These are phyloP conservation scores for Achaetomiella virescens DNA, from an alignment of 495 filamentous ascomycete genomes.

Conservation along the genomic window DNA sequence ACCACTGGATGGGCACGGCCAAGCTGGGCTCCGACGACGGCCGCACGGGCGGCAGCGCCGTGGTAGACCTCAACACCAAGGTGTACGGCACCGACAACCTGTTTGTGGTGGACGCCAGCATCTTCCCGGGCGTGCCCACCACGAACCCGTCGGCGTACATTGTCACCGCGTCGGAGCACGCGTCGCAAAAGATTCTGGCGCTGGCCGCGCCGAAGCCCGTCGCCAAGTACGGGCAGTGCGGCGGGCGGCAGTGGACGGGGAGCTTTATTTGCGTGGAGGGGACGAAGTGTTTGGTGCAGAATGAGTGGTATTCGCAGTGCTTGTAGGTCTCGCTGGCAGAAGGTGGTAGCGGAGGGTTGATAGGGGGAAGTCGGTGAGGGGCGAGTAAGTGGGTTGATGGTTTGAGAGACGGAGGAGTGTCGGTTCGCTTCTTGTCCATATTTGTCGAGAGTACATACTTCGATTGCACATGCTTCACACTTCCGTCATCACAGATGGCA, in stretches of 20 bases:
- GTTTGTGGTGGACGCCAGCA: slow-evolving; percentile 56
- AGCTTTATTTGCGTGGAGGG: slow-evolving; percentile 18
- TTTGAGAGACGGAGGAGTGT: background rate
- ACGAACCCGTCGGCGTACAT: slow-evolving; percentile 58
- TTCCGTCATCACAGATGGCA: too few relatives aligned
- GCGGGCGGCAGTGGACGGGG: slow-evolving; percentile 31
- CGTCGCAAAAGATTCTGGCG: slow-evolving; percentile 43
- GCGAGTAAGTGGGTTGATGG: too few relatives aligned
- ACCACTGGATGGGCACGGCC: slow-evolving; percentile 61
- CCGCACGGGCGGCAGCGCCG: slow-evolving; percentile 53
- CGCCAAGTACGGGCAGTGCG: slow-evolving; percentile 36
- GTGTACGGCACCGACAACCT: slow-evolving; percentile 69
- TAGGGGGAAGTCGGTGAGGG: background rate
- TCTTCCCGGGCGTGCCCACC: slow-evolving; percentile 56
- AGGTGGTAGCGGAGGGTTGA: background rate
- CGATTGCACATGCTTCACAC: too few relatives aligned
- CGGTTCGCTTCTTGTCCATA: slow-evolving; percentile 1
- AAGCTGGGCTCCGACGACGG: slow-evolving; percentile 67
- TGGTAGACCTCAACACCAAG: slow-evolving; percentile 64
- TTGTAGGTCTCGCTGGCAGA: slow-evolving; percentile 11
- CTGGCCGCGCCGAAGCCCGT: slow-evolving; percentile 22
- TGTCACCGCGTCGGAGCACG: slow-evolving; percentile 53
- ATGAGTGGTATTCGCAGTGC: slow-evolving; percentile 30
- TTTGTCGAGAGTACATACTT: background rate
- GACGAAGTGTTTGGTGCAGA: slow-evolving; percentile 18